A percentile compares a stretch with the other conserved stretches of the same genome.
These are phyloP conservation scores for Triticum dicoccoides DNA, from an alignment of 176 grass and related monocot genomes.

Conservation along the genomic window DNA sequence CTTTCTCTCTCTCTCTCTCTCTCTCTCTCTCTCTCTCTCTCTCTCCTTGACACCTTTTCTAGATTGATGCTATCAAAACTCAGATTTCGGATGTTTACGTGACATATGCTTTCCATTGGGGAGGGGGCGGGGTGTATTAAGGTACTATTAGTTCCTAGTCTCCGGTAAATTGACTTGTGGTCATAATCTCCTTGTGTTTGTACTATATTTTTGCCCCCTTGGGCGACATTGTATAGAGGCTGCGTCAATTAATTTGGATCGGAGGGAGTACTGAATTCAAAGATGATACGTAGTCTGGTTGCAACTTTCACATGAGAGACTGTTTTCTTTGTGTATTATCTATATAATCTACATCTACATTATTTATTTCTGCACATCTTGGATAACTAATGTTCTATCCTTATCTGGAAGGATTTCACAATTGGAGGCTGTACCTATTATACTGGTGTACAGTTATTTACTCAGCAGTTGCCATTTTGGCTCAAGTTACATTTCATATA, in stretches of 20 bases:
- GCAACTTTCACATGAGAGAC: background rate
- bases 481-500: slow-evolving; percentile 75
- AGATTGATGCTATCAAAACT: background rate
- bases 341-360: slow-evolving; percentile 11
- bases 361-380: background rate
- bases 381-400: slow-evolving; percentile 23
- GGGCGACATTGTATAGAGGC: too few relatives aligned
- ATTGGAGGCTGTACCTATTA: slow-evolving; percentile 66
- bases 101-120: background rate
- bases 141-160: background rate
- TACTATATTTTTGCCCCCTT: background rate
- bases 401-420: slow-evolving; percentile 55
- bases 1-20: background rate
- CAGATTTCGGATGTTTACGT: background rate
- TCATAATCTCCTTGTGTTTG: background rate
- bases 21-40: background rate
- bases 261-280: slow-evolving; percentile 5
- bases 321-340: background rate
- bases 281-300: background rate
- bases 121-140: too few relatives aligned
- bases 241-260: too few relatives aligned
- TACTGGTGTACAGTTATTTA: slow-evolving; percentile 74
- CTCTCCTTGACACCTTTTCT: background rate
- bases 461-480: slow-evolving; percentile 71
- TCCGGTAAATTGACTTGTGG: background rate